Percentiles rank a stretch among this genome's conserved stretches.
Evolutionary conservation across 768 basidiomycete species (phyloP).

Genomic region (Boletus bicolor): DNA sequence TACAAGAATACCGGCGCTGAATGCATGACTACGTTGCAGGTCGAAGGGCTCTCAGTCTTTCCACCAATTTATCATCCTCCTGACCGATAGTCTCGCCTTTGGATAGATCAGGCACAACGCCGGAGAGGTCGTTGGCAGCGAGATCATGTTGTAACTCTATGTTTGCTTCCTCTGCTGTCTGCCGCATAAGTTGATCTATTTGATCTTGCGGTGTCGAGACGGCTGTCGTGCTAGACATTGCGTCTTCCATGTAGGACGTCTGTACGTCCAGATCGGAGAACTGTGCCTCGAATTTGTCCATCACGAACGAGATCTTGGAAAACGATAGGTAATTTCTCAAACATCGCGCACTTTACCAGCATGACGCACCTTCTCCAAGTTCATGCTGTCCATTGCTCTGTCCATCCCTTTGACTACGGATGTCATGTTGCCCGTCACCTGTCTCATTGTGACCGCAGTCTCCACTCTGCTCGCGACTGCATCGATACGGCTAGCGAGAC

Average conservation of each 20-base stretch:
- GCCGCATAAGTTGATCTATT: conserved; percentile 85
- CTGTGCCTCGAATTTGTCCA: conserved; percentile 98
- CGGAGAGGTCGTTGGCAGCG: conserved; percentile 55
- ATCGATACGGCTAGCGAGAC: conserved; percentile 89
- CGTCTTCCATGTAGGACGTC: conserved; percentile 96
- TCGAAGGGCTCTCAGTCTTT: conserved; percentile 83
- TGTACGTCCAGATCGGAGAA: conserved; percentile 98
- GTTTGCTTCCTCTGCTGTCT: conserved; percentile 96
- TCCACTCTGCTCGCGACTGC: conserved; percentile 96
- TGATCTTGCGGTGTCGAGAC: conserved; percentile 95
- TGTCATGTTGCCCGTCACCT: conserved; percentile 95
- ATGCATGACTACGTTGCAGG: conserved; percentile 53
- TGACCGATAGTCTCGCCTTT: conserved; percentile 58
- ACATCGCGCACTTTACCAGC: neutral
- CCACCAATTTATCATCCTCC: conserved; percentile 79
- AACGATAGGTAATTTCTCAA: neutral
- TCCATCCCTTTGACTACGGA: conserved; percentile 98
- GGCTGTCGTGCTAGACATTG: conserved; percentile 91
- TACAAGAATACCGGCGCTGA: conserved; percentile 7
- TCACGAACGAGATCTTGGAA: conserved; percentile 87
- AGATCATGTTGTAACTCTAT: conserved; percentile 94
- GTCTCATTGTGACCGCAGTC: conserved; percentile 96
- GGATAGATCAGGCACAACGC: conserved; percentile 53
- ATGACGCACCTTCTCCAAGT: conserved; percentile 81
- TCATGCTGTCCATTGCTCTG: conserved; percentile 99